Evolutionary conservation across 306 rosid species (phyloP), one percentile per base, ranked within the genome.

Genomic region (Albizia julibrissin): DNA sequence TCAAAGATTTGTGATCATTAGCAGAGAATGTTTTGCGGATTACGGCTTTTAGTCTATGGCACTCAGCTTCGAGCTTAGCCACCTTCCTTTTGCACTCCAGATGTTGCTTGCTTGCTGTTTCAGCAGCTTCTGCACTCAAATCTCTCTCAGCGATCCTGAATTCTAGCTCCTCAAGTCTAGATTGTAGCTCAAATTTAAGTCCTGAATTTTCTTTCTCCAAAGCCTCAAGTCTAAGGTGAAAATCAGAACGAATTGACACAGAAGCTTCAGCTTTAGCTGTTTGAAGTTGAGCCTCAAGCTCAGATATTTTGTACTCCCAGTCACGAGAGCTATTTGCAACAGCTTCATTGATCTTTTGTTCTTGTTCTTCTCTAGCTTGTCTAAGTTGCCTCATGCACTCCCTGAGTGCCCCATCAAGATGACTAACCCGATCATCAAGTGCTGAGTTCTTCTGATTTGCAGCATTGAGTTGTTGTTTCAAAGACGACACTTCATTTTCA

Each of bases 51-150:
- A 90, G 84, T 79, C 78, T 90, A 10, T 88, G 88, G 79, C 89
- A 87, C 87, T 92, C 94, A 18, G 91, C 82, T 90, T 92, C 94
- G 65, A 92, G 94, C 91, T 86, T 92, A 56, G 91, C 86, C 83
- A 83, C 85, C 87, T 84, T 92, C 86, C 80, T 92, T 46, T 86
- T 85, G 82, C 89, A 86, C 85, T 87, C 97, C 66, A 92, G 74
- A 76, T 86, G 86, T 78, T 92, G 97, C 82, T 90, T 92, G 77
- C 94, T 92, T 47, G 88, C 91, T 65, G 85, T 62, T 86, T 92
- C 97, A 46, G 97, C 94, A 59, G 91, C 85, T 78, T 86, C 88
- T 33, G 87, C 70, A 87, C 90, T 89, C 83, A 92, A 89, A 80
- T 92, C 94, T 79, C 92, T 90, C 84, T 92, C 97, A 9, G 80